Base-by-base conservation (phyloP, 352 stramenopile genomes). In the Phytophthora pseudosyringae region DNA sequence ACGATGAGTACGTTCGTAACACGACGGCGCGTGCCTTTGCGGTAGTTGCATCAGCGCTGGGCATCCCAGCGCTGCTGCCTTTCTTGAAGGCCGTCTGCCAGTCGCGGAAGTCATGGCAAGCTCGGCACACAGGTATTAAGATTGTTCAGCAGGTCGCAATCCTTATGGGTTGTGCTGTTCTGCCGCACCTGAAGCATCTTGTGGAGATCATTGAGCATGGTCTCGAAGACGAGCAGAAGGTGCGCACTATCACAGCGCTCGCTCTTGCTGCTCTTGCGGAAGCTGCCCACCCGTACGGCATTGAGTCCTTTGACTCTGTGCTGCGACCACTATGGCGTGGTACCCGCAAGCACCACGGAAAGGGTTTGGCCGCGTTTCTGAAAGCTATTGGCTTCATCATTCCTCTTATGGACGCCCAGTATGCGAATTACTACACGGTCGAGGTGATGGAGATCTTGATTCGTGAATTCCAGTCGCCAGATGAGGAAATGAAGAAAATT, bases 401-500 rank as follows among this genome's bases (percentile, higher is more conserved):
- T 65, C 98, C 98, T 15, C 77, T 99, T 5, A 99, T 99, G 97
- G 98, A 99, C 69, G 91, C 97, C 15, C 98, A 99, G 71, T 99
- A 99, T 75, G 98, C 98, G 1, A 99, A 98, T 75, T 99, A 99
- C 72, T 99, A 99, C 76, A 99, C 97, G 3, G 88, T 96, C 15
- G 92, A 99, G 58, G 97, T 99, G 33, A 99, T 99, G 98, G 90
- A 98, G 36, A 99, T 99, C 70, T 81, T 99, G 47, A 98, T 99
- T 33, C 89, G 97, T 51, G 97, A 99, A 70, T 99, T 99, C 71
- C 94, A 99, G 70, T 98, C 88, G 0, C 97, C 97, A 0, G 98
- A 99, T 75, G 97, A 99, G 72, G 97, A 99, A 83, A 99, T 99
- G 97, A 99, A 99, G 72, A 98, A 98, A 73, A 98, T 98, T 59